Conservation (phyloP, 2,329 filamentous ascomycete species). For the Colletotrichum phormii region DNA sequence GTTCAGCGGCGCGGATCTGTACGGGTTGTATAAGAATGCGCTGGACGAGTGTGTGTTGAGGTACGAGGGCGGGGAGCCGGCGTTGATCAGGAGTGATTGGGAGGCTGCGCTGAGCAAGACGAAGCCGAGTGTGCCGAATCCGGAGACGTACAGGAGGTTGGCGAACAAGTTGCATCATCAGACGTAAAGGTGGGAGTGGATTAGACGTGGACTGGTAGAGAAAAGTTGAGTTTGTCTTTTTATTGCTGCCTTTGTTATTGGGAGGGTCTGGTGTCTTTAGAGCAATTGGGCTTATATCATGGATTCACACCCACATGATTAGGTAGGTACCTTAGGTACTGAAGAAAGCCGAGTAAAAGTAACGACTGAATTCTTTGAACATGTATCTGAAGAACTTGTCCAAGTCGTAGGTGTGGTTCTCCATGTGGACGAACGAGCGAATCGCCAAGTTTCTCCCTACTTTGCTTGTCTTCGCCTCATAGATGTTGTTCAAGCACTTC, state of each 20-base stretch:
- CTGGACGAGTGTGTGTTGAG: constrained; percentile 51
- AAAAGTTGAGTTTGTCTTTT: background rate
- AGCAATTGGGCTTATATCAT: background rate
- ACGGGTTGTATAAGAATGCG: constrained; percentile 60
- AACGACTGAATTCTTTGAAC: background rate
- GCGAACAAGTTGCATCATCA: constrained; percentile 44
- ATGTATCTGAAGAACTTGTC: background rate
- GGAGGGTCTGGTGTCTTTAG: background rate
- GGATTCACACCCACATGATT: background rate
- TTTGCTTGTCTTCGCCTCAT: background rate
- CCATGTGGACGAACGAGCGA: background rate
- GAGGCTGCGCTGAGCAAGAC: constrained; percentile 61
- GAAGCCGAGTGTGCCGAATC: constrained; percentile 61
- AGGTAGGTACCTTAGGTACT: background rate
- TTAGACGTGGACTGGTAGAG: background rate
- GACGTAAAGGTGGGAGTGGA: background rate
- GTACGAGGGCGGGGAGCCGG: constrained; percentile 42
- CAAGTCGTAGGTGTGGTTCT: background rate
- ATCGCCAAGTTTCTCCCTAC: background rate
- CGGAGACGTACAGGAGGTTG: constrained; percentile 55
- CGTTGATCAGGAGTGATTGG: constrained; percentile 60
- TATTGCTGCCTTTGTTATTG: background rate
- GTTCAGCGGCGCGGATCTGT: constrained; percentile 79
- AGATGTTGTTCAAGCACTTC: background rate
- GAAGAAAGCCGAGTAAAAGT: background rate